Evolutionary conservation across 192 early-diverging fungal genomes (phyloP).

Genomic region (Dispira simplex): DNA sequence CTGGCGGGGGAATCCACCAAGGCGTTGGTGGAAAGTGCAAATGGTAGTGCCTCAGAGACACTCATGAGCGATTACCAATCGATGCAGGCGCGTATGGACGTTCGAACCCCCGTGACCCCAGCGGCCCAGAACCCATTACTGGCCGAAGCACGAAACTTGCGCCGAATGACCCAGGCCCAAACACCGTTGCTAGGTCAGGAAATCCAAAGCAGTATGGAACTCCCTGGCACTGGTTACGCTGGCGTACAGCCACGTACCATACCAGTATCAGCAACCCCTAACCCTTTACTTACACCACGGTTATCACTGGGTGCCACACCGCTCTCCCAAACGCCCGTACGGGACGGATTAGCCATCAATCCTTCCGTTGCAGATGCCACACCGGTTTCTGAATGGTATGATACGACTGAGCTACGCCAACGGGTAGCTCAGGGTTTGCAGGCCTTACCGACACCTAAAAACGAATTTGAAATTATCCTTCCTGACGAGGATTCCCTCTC

Average conservation of each 20-base stretch:
- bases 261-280: constrained; percentile 51
- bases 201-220: constrained; percentile 17
- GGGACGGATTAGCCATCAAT: constrained; percentile 48
- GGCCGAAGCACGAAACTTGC: constrained; percentile 70
- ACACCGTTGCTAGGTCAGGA: constrained; percentile 80
- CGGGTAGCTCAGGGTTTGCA: constrained; percentile 54
- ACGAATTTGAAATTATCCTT: constrained; percentile 83
- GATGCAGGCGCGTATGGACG: constrained; percentile 23
- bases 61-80: constrained; percentile 61
- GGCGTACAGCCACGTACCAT: constrained; percentile 39
- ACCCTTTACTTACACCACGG: constrained; percentile 43
- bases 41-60: constrained; percentile 36
- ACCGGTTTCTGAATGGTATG: constrained; percentile 31
- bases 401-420: constrained; percentile 23
- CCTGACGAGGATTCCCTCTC: constrained; percentile 40
- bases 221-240: constrained; percentile 37
- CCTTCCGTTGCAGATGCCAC: constrained; percentile 43
- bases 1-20: constrained; percentile 60
- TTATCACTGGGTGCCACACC: constrained; percentile 13
- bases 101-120: constrained; percentile 30
- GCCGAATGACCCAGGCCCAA: constrained; percentile 50
- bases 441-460: constrained; percentile 70
- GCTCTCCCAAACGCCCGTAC: constrained; percentile 27
- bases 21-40: constrained; percentile 43
- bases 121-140: constrained; percentile 45